Base-by-base conservation (phyloP, 352 stramenopile species). In the Phytopythium vexans region DNA sequence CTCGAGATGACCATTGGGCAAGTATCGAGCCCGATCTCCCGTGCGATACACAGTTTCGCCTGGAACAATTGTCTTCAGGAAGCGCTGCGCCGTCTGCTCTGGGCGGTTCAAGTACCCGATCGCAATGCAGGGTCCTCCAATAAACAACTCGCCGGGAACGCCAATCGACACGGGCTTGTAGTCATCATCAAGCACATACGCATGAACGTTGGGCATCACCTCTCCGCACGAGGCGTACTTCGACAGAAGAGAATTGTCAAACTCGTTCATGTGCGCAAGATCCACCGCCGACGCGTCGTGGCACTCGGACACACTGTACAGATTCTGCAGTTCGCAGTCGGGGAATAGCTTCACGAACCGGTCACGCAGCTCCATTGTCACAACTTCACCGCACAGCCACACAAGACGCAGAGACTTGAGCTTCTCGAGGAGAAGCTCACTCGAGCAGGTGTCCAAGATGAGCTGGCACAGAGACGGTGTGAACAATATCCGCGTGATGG, bases 281-380 rank as follows among this genome's bases (percentile, higher is more conserved):
- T 94, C 79, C 16, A 90, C 77, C 5, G 86, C 81, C 1, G 83
- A 93, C 8, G 96, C 89, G 45, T 97, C 93, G 64, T 98, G 91
- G 64, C 92, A 98, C 66, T 98, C 93, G 32, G 74, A 94, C 31
- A 98, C 95, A 38, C 85, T 97, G 67, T 98, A 98, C 8, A 98
- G 70, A 60, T 98, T 98, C 56, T 96, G 77, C 10, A 97, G 72
- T 54, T 93, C 75, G 36, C 83, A 94, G 31, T 88, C 56, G 1
- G 89, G 85, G 35, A 97, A 84, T 3, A 96, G 62, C 37, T 77
- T 72, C 56, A 91, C 78, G 46, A 95, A 93, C 32, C 86, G 87
- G 42, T 94, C 78, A 32, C 86, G 77, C 52, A 98, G 68, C 44
- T 96, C 87, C 41, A 94, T 70, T 4, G 86, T 97, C 36, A 98